These are phyloP conservation scores for Coniochaeta pulveracea DNA, from an alignment of 2,329 filamentous ascomycete genomes.

Conservation along the genomic window DNA sequence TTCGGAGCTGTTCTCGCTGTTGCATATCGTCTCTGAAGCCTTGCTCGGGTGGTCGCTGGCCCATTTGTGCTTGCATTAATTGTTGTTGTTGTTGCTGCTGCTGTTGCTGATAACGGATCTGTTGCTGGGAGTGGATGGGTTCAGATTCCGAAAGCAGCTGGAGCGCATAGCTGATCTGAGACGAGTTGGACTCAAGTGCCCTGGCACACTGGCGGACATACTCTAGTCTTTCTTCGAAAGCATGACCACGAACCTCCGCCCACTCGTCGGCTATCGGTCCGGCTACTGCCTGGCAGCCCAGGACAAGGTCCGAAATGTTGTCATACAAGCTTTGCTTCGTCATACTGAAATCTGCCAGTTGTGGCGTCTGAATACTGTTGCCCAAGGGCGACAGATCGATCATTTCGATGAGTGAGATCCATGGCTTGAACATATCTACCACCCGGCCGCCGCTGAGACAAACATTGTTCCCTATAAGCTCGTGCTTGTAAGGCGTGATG, in stretches of 20 bases:
- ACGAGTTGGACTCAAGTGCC: constrained; percentile 76
- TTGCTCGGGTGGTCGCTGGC: background rate
- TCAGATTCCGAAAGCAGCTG: constrained; percentile 80
- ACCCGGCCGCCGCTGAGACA: constrained; percentile 70
- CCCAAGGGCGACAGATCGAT: constrained; percentile 76
- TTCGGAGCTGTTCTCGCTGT: constrained; percentile 39
- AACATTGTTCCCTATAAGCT: constrained; percentile 69
- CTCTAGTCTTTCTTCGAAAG: constrained; percentile 75
- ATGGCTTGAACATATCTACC: constrained; percentile 79
- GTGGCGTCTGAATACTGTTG: constrained; percentile 70
- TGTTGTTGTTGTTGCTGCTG: constrained; percentile 4
- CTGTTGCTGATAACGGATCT: constrained; percentile 4
- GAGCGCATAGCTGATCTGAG: constrained; percentile 78
- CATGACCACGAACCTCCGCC: constrained; percentile 83
- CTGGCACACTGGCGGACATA: constrained; percentile 67
- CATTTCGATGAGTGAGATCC: constrained; percentile 82
- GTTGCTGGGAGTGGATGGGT: constrained; percentile 30
- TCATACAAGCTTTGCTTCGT: constrained; percentile 95
- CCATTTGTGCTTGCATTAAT: constrained; percentile 3
- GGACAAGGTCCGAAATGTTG: constrained; percentile 76
- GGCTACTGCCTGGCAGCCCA: constrained; percentile 84
- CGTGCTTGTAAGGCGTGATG: constrained; percentile 67
- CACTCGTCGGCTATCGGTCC: constrained; percentile 90
- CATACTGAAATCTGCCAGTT: constrained; percentile 74
- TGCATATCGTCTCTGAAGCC: constrained; percentile 9